Evolutionary conservation across 208 protist species (phyloP).

Genomic region (Crithidia fasciculata): DNA sequence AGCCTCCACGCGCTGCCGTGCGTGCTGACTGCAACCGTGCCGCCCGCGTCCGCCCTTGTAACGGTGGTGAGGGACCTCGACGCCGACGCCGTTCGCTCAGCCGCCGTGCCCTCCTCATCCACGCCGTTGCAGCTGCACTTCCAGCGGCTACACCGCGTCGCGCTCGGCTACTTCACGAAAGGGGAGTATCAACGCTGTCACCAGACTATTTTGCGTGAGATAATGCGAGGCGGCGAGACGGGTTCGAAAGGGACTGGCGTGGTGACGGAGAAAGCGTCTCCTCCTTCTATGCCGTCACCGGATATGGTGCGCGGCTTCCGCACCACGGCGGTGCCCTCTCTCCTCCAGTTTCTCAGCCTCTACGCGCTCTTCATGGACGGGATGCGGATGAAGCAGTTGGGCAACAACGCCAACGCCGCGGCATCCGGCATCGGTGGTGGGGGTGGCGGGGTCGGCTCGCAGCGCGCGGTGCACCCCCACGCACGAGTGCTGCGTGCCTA

Average conservation of each 20-base stretch:
- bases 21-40: slow-evolving; percentile 15
- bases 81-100: neutral
- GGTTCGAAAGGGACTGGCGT: no score
- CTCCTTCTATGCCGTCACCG: slow-evolving; percentile 4
- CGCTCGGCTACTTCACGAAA: slow-evolving; percentile 58
- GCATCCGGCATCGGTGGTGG: neutral
- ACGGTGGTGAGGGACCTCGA: neutral
- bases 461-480: slow-evolving; percentile 67
- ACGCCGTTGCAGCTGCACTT: slow-evolving; percentile 10
- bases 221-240: slow-evolving; percentile 41
- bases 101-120: neutral
- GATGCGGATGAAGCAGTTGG: slow-evolving; percentile 57
- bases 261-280: neutral
- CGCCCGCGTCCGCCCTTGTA: slow-evolving; percentile 6
- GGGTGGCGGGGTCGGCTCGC: slow-evolving; percentile 36
- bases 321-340: slow-evolving; percentile 39
- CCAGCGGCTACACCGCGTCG: slow-evolving; percentile 58
- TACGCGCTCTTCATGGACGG: slow-evolving; percentile 87
- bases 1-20: slow-evolving; percentile 53
- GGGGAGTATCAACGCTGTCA: slow-evolving; percentile 84
- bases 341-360: slow-evolving; percentile 73
- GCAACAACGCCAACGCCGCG: slow-evolving; percentile 13
- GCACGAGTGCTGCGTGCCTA: slow-evolving; percentile 65
- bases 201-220: slow-evolving; percentile 44
- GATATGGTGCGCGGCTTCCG: slow-evolving; percentile 34